These are phyloP conservation scores for Talaromyces adpressus DNA, from an alignment of 495 filamentous ascomycete species.

Conservation along the genomic window DNA sequence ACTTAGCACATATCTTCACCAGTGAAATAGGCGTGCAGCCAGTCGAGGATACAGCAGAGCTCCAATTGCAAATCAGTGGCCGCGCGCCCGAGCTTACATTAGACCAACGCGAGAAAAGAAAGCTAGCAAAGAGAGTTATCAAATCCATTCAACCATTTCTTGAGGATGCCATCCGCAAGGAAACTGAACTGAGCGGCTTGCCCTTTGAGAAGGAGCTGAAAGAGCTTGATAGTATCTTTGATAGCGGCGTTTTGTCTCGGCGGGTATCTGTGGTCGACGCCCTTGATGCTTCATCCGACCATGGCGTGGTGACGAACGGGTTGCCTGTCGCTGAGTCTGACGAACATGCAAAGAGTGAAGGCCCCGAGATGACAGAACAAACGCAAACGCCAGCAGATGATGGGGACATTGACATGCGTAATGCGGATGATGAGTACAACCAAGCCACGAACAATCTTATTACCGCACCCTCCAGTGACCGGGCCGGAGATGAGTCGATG, in stretches of 20 bases:
- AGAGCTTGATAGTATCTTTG: constrained; percentile 67
- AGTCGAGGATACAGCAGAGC: constrained; percentile 44
- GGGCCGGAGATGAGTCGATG: background rate
- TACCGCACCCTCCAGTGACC: constrained; percentile 5
- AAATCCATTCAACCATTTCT: constrained; percentile 70
- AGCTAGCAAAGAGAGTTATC: constrained; percentile 75
- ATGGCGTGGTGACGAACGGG: constrained; percentile 15
- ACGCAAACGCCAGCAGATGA: constrained; percentile 8
- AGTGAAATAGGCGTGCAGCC: constrained; percentile 53
- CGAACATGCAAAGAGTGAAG: constrained; percentile 2
- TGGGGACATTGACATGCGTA: background rate
- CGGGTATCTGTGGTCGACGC: constrained; percentile 30
- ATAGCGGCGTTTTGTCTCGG: constrained; percentile 45
- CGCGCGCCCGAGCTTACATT: constrained; percentile 49
- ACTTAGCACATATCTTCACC: constrained; percentile 64
- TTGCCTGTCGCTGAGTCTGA: constrained; percentile 11
- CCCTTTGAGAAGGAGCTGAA: constrained; percentile 62
- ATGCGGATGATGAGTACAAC: background rate
- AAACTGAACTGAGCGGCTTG: constrained; percentile 67
- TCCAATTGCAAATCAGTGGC: constrained; percentile 46
- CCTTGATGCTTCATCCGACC: constrained; percentile 19
- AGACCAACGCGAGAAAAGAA: constrained; percentile 58
- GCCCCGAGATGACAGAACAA: constrained; percentile 3
- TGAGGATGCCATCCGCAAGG: constrained; percentile 69
- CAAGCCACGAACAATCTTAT: background rate